phyloP scores from a whole-genome alignment of 106 monocot genomes.

The Acanthochlamys bracteata region DNA sequence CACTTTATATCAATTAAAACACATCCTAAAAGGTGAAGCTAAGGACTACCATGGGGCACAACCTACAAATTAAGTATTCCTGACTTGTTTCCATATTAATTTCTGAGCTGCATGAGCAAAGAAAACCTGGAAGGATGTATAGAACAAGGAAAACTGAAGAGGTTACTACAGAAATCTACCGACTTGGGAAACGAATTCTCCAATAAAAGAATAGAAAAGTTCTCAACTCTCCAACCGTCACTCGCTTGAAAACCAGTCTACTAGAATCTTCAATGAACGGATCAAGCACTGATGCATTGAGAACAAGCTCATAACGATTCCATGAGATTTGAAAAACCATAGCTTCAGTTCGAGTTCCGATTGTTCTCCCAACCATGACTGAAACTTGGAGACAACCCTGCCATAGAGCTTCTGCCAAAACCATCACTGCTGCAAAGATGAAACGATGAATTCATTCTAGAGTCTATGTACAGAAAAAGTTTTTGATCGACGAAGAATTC shows the following conservation, averaged over 20 bases:
- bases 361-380: slow-evolving; percentile 48
- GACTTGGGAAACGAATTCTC: not conserved
- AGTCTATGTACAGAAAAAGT: no score
- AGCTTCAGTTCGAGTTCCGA: slow-evolving; percentile 34
- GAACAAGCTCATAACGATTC: slow-evolving; percentile 20
- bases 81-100: no score
- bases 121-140: no score
- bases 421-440: slow-evolving; percentile 15
- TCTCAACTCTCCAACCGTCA: slow-evolving; percentile 20
- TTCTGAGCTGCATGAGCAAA: no score
- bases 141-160: no score
- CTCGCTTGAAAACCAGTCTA: slow-evolving; percentile 12
- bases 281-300: slow-evolving; percentile 32
- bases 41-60: no score
- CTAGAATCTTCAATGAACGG: slow-evolving; percentile 22
- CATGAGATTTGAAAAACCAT: slow-evolving; percentile 27
- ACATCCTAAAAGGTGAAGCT: no score
- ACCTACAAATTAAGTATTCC: no score
- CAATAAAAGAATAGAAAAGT: not conserved
- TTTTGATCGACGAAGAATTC: no score
- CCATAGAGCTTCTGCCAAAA: slow-evolving; percentile 23
- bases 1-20: no score
- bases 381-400: slow-evolving; percentile 27
- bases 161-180: not conserved
- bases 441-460: no score